Evolutionary conservation across 2,329 filamentous ascomycete genomes (phyloP).

Genomic region (Neurospora crassa): DNA sequence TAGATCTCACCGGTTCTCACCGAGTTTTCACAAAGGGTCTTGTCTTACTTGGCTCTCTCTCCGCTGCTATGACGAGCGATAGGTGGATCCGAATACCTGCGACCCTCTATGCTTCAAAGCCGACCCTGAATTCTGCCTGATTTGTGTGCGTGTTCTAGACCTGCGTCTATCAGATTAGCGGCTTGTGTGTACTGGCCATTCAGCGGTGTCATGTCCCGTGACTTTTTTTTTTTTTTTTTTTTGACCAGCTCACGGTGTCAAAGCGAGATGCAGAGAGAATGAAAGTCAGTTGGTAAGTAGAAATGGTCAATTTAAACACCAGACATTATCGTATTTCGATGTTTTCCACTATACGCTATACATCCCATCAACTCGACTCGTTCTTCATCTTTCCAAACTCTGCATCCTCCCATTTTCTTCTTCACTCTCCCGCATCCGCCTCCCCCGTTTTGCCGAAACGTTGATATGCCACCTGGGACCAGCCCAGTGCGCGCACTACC

Average conservation of each 20-base stretch:
- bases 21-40: background rate
- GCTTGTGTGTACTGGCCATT: background rate
- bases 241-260: background rate
- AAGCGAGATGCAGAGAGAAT: background rate
- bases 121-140: background rate
- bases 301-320: background rate
- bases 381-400: background rate
- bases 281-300: background rate
- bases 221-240: background rate
- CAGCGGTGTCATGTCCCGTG: background rate
- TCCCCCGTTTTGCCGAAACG: background rate
- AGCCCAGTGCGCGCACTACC: background rate
- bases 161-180: background rate
- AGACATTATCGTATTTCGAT: background rate
- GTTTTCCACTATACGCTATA: background rate
- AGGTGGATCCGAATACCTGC: background rate
- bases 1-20: background rate
- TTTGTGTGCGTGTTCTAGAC: background rate
- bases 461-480: background rate
- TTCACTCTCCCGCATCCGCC: background rate
- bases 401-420: background rate
- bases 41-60: background rate
- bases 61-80: background rate
- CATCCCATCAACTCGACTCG: background rate
- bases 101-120: background rate